Evolutionary conservation across 2,329 filamentous ascomycete species (phyloP).

Genomic region (Cladosporium sp.): DNA sequence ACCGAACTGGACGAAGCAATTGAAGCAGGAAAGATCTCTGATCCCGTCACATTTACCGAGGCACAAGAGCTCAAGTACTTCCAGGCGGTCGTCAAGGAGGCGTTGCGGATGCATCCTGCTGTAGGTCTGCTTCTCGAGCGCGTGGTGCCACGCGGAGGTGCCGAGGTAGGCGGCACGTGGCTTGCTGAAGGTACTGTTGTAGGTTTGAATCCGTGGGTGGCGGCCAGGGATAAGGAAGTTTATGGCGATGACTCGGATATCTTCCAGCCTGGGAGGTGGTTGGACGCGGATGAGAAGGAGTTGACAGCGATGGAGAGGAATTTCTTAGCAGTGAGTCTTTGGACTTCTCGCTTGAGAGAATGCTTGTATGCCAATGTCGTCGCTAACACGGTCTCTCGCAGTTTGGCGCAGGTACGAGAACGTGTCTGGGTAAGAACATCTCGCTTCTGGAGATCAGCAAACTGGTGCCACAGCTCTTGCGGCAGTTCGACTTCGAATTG

Average conservation of each 20-base stretch:
- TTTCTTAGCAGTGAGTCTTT: constrained; percentile 12
- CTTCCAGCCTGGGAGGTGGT: constrained; percentile 45
- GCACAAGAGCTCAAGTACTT: constrained; percentile 27
- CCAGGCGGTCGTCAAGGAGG: constrained; percentile 33
- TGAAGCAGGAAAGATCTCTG: constrained; percentile 18
- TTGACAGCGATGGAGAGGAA: constrained; percentile 16
- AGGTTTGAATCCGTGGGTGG: constrained; percentile 43
- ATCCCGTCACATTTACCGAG: constrained; percentile 25
- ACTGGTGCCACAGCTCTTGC: constrained; percentile 26
- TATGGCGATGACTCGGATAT: constrained; percentile 31
- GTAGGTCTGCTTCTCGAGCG: constrained; percentile 47
- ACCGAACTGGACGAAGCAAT: constrained; percentile 36
- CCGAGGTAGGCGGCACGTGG: constrained; percentile 16
- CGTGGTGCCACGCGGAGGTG: constrained; percentile 26
- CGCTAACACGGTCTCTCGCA: neutral
- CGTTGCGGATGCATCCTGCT: constrained; percentile 19
- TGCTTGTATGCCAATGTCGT: neutral
- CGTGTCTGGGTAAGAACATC: constrained; percentile 32
- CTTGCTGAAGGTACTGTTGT: constrained; percentile 39
- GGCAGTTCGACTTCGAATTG: constrained; percentile 23
- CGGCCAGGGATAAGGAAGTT: constrained; percentile 38
- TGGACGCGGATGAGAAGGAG: constrained; percentile 25
- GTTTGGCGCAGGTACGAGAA: constrained; percentile 33
- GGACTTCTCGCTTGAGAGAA: neutral
- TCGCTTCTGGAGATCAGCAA: constrained; percentile 29